These are phyloP conservation scores for Oxyria digyna DNA, from an alignment of 148 eudicot genomes.

Conservation along the genomic window DNA sequence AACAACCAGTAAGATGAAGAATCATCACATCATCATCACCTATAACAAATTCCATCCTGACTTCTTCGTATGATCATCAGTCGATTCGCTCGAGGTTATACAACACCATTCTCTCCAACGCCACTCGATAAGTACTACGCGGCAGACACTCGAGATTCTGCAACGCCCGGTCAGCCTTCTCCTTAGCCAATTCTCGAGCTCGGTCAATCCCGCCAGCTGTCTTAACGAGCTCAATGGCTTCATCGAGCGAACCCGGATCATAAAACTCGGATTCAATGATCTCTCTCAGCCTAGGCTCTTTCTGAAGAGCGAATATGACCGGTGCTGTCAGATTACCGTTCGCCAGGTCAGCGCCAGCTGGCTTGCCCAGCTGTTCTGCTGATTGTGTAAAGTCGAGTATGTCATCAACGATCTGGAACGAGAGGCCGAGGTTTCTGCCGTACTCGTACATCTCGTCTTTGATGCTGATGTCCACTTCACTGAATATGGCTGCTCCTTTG, in stretches of 20 bases:
- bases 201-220: constrained; percentile 63
- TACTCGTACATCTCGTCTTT: constrained; percentile 69
- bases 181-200: constrained; percentile 57
- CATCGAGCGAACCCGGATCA: constrained; percentile 60
- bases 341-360: constrained; percentile 76
- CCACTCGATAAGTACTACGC: constrained; percentile 31
- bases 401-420: constrained; percentile 93
- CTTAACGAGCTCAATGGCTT: constrained; percentile 61
- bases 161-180: constrained; percentile 59
- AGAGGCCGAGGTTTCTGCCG: constrained; percentile 81
- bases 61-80: constrained; percentile 11
- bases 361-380: constrained; percentile 84
- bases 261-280: constrained; percentile 76
- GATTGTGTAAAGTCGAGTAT: constrained; percentile 87
- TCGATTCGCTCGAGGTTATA: constrained; percentile 75
- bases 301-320: constrained; percentile 61
- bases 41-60: constrained; percentile 4
- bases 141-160: constrained; percentile 62
- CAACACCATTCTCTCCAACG: constrained; percentile 72
- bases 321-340: constrained; percentile 94
- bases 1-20: constrained; percentile 1
- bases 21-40: neutral
- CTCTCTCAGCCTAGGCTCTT: constrained; percentile 52
- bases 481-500: constrained; percentile 83
- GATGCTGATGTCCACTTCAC: constrained; percentile 42